Percentiles rank a stretch among this genome's conserved stretches.
Evolutionary conservation across 805 yeast genomes (phyloP).

Genomic region (Teunomyces kruisii): DNA sequence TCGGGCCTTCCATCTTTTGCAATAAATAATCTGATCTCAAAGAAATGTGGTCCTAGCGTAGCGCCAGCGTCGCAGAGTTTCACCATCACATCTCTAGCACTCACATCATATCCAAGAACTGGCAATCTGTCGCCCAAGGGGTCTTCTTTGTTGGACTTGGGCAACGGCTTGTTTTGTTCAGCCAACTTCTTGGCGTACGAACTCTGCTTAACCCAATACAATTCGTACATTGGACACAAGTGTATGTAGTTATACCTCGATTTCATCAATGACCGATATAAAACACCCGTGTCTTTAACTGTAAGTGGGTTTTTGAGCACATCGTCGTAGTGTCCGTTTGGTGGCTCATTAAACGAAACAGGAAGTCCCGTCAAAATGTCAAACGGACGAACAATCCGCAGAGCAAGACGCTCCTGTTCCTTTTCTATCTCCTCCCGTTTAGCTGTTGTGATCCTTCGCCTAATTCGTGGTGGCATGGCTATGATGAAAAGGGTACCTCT

Average conservation of each 20-base stretch:
- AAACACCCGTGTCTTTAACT: conserved; percentile 68
- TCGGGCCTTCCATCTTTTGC: conserved; percentile 71
- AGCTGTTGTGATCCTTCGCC: conserved; percentile 45
- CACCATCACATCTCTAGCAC: conserved; percentile 83
- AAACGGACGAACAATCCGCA: conserved; percentile 56
- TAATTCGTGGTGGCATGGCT: conserved; percentile 41
- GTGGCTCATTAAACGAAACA: conserved; percentile 62
- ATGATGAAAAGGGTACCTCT: neutral
- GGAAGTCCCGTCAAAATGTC: conserved; percentile 67
- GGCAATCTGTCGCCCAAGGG: conserved; percentile 25
- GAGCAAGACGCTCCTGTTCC: conserved; percentile 37
- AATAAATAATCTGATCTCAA: conserved; percentile 76
- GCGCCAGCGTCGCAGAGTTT: conserved; percentile 76
- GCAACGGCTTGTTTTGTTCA: conserved; percentile 39
- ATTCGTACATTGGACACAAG: conserved; percentile 71
- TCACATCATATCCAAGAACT: conserved; percentile 40
- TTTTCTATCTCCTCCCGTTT: conserved; percentile 42
- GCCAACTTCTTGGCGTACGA: conserved; percentile 49
- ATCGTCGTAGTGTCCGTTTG: conserved; percentile 48
- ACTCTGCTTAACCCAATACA: conserved; percentile 77
- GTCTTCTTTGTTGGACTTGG: conserved; percentile 20
- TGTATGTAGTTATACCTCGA: conserved; percentile 59
- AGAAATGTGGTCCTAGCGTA: conserved; percentile 79
- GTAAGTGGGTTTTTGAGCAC: conserved; percentile 65
- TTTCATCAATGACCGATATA: conserved; percentile 67